Evolutionary conservation across 1,139 yeast species (phyloP), one percentile per base, ranked within the genome.

Genomic region (Yamadazyma epiphylla): DNA sequence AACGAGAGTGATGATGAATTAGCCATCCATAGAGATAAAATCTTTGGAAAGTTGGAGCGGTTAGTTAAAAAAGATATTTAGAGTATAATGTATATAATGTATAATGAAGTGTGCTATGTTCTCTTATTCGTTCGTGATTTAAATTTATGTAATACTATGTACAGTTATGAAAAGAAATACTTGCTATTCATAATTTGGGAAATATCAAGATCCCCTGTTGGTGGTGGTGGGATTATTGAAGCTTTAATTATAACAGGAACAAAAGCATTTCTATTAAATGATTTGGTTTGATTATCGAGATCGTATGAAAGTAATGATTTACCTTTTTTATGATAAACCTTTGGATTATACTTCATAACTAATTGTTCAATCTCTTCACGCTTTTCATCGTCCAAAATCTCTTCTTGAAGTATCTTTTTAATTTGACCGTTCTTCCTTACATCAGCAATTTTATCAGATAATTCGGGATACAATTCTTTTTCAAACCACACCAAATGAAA

Each of bases 21-120:
- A 43, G 85, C 86, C 0, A 63, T 68, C 2, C 80, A 80, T 45
- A 55, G 88, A 32, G 88, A 80, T 41, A 62, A 54, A 33, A 78
- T 80, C 3, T 80, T 80, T 51, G 76, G 76, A 1, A 63, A 60
- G 36, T 51, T 80, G 19, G 74, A 80, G 41, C 55, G 54, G 24
- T 72, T 77, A 81, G 55, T 65, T 19, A 42, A 52, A 25, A 49
- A 49, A 27, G n/a, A n/a, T n/a, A n/a, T n/a, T n/a, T n/a, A n/a
- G n/a, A n/a, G n/a, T n/a, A n/a, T n/a, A n/a, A n/a, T n/a, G n/a
- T n/a, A n/a, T n/a, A n/a, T n/a, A n/a, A n/a, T n/a, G 27, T 24
- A 14, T 30, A 19, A 21, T 15, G 19, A 14, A 14, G n/a, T n/a
- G n/a, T n/a, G n/a, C n/a, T n/a, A n/a, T n/a, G n/a, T n/a, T n/a